Base-by-base conservation (phyloP, 768 basidiomycete species). In the Podaxis sp. region DNA sequence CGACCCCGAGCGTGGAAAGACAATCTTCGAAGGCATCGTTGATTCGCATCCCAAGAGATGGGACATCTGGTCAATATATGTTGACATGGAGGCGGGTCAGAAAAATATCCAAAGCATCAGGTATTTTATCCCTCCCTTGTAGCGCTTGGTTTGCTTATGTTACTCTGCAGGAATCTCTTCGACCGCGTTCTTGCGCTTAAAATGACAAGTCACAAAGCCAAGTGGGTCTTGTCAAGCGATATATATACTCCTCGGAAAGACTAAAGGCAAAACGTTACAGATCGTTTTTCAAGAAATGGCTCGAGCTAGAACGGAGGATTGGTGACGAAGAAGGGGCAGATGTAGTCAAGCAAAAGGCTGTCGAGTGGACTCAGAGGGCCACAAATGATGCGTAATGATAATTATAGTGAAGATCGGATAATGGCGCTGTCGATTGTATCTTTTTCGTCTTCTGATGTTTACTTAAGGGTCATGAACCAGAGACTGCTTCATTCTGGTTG, bases 281-380 rank as follows among this genome's bases (percentile, higher is more conserved):
- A 76, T 86, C 89, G 30, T 89, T 98, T 75, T 99, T 99, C 85
- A 99, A 99, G 77, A 98, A 98, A 74, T 97, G 96, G 93, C 80
- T 99, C 36, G 88, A 88, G 63, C 75, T 97, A 41, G 97, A 99
- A 74, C 86, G 85, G 67, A 84, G 86, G 67, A 76, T 95, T 63
- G 97, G 96, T 3, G 93, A 97, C 68, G 93, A 91, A 63, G 88
- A 89, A 48, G 95, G 95, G 20, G 88, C 85, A 28, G 82, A 84
- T 33, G 72, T 73, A 51, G 96, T 97, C 51, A 99, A 98, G 79
- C 80, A 85, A 66, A 92, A 90, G 72, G 97, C 97, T 12, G 77
- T 95, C 46, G 95, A 93, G 74, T 99, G 95, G 95, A 92, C 92
- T 64, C 89, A 86, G 72, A 82, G 76, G 67, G 87, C 88, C 58